phyloP scores from a whole-genome alignment of 179 eudicot species.

The Nepenthes alata region DNA sequence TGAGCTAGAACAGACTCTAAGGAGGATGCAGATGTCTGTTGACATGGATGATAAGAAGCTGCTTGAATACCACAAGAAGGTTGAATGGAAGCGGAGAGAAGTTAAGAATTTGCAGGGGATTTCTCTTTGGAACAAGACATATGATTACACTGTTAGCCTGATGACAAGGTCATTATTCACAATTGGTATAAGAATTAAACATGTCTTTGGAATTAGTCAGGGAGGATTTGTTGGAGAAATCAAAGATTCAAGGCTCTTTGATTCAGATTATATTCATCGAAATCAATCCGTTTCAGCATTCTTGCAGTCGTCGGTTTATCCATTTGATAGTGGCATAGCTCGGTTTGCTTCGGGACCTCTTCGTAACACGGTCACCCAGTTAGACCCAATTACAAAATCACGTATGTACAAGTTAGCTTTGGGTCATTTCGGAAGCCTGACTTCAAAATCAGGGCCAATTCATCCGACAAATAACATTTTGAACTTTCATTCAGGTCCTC shows the following conservation, averaged over 20 bases:
- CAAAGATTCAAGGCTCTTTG: slow-evolving; percentile 16
- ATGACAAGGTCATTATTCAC: slow-evolving; percentile 43
- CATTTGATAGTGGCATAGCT: slow-evolving; percentile 22
- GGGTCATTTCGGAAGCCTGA: slow-evolving; percentile 28
- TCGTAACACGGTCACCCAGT: slow-evolving; percentile 14
- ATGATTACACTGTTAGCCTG: slow-evolving; percentile 39
- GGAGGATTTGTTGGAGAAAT: slow-evolving; percentile 11
- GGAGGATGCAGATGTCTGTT: slow-evolving; percentile 30
- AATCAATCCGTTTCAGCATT: slow-evolving; percentile 32
- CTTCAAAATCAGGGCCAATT: slow-evolving; percentile 9
- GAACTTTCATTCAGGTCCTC: slow-evolving; percentile 39
- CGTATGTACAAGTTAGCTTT: slow-evolving; percentile 19
- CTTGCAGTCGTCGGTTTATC: slow-evolving; percentile 39
- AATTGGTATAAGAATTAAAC: slow-evolving; percentile 31
- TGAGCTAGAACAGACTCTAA: slow-evolving; percentile 42
- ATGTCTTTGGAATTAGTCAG: slow-evolving; percentile 36
- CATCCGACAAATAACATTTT: slow-evolving; percentile 5
- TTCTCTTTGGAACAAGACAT: slow-evolving; percentile 45
- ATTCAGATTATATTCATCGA: slow-evolving; percentile 17
- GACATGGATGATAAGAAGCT: slow-evolving; percentile 23
- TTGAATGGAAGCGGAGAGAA: slow-evolving; percentile 47
- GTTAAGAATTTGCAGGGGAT: slow-evolving; percentile 38
- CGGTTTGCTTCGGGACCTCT: slow-evolving; percentile 34
- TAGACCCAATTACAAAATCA: slow-evolving; percentile 26
- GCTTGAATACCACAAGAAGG: slow-evolving; percentile 37